A percentile compares a stretch with the other conserved stretches of the same genome.
These are phyloP conservation scores for Tympanopsis confertula DNA, from an alignment of 2,329 filamentous ascomycete species.

Conservation along the genomic window DNA sequence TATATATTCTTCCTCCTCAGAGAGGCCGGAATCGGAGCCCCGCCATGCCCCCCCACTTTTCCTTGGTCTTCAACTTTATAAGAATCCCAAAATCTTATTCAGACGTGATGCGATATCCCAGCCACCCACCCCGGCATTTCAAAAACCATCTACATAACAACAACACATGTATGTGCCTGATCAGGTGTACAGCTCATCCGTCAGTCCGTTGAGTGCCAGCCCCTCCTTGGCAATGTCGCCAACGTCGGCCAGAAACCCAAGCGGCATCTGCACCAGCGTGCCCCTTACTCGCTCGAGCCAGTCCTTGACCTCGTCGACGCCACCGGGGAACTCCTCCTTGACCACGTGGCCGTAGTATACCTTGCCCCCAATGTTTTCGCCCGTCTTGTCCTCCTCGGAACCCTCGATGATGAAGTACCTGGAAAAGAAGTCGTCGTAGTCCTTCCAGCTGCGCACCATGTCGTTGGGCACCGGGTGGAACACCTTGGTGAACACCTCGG, in stretches of 20 bases:
- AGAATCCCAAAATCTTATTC: too few relatives aligned
- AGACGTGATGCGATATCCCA: too few relatives aligned
- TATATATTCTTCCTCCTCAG: too few relatives aligned
- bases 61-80: too few relatives aligned
- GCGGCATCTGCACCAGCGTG: slow-evolving; percentile 77
- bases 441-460: slow-evolving; percentile 55
- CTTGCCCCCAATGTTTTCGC: slow-evolving; percentile 34
- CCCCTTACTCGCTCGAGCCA: slow-evolving; percentile 56
- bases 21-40: too few relatives aligned
- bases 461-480: slow-evolving; percentile 73
- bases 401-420: slow-evolving; percentile 51
- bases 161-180: too few relatives aligned
- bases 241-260: slow-evolving; percentile 71
- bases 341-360: slow-evolving; percentile 84
- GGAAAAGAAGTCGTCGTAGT: slow-evolving; percentile 64
- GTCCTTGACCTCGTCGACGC: slow-evolving; percentile 61
- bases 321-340: slow-evolving; percentile 62
- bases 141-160: too few relatives aligned
- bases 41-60: too few relatives aligned
- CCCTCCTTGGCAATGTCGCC: slow-evolving; percentile 80
- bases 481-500: slow-evolving; percentile 65
- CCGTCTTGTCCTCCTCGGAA: slow-evolving; percentile 24
- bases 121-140: too few relatives aligned
- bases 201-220: slow-evolving; percentile 59
- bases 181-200: slow-evolving; percentile 67